Conservation (phyloP, 2,329 filamentous ascomycete species). For the Claviceps pazoutovae region DNA sequence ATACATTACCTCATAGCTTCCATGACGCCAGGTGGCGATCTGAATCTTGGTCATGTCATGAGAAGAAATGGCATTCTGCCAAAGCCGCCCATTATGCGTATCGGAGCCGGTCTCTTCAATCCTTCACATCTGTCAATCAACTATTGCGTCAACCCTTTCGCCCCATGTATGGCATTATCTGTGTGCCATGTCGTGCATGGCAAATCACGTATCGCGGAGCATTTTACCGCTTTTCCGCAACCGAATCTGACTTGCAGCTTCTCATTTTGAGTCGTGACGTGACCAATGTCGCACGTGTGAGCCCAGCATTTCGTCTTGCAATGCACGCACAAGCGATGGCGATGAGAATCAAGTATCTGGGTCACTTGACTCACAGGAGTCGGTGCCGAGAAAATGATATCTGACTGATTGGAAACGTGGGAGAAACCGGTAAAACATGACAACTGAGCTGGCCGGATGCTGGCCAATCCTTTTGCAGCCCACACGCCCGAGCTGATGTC, state of each 20-base stretch:
- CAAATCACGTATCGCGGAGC: neutral
- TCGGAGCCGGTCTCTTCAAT: neutral
- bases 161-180: neutral
- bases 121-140: neutral
- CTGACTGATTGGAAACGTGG: neutral
- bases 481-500: neutral
- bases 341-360: neutral
- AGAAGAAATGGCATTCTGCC: neutral
- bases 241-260: neutral
- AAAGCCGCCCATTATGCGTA: neutral
- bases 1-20: neutral
- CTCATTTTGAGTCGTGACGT: neutral
- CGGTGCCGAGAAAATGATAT: neutral
- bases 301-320: neutral
- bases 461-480: neutral
- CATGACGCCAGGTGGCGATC: neutral
- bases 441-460: neutral
- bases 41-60: no score
- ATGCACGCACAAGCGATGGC: constrained; percentile 1
- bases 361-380: neutral
- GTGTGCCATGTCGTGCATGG: neutral
- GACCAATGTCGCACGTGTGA: neutral
- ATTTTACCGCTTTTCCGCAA: neutral
- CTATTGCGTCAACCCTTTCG: neutral
- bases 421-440: neutral